Percentiles rank a stretch among this genome's conserved stretches.
phyloP scores from a whole-genome alignment of 2,329 filamentous ascomycete species.

The Aspergillus flavus region DNA sequence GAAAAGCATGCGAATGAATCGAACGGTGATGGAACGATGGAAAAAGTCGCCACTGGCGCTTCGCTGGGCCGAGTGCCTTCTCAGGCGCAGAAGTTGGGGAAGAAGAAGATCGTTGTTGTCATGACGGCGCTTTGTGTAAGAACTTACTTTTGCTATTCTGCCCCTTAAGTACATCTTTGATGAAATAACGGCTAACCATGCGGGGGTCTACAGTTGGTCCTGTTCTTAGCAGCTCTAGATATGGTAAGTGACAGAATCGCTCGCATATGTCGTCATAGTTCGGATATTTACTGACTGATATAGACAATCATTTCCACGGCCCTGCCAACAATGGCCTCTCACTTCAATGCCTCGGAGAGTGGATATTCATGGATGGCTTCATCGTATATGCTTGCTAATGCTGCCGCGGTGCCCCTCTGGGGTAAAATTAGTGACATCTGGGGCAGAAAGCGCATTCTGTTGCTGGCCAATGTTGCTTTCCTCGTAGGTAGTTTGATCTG shows the following conservation, averaged over 20 bases:
- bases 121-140: slow-evolving; percentile 46
- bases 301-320: slow-evolving; percentile 51
- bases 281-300: slow-evolving; percentile 11
- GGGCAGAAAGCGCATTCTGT: slow-evolving; percentile 64
- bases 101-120: slow-evolving; percentile 44
- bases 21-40: slow-evolving; percentile 17
- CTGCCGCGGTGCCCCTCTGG: slow-evolving; percentile 59
- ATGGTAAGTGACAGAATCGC: slow-evolving; percentile 43
- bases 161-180: background rate
- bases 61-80: slow-evolving; percentile 38
- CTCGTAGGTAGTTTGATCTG: slow-evolving; percentile 65
- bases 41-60: slow-evolving; percentile 22
- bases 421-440: slow-evolving; percentile 69
- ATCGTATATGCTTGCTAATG: slow-evolving; percentile 49
- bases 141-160: slow-evolving; percentile 10
- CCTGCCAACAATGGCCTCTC: slow-evolving; percentile 46
- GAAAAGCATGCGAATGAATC: background rate
- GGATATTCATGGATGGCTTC: slow-evolving; percentile 54
- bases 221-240: slow-evolving; percentile 63
- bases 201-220: slow-evolving; percentile 48
- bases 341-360: slow-evolving; percentile 46
- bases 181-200: background rate
- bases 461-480: slow-evolving; percentile 64
- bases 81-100: slow-evolving; percentile 42
- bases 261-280: background rate